Evolutionary conservation across 345 rosid genomes (phyloP).

Genomic region (Gossypium rotundifolium): DNA sequence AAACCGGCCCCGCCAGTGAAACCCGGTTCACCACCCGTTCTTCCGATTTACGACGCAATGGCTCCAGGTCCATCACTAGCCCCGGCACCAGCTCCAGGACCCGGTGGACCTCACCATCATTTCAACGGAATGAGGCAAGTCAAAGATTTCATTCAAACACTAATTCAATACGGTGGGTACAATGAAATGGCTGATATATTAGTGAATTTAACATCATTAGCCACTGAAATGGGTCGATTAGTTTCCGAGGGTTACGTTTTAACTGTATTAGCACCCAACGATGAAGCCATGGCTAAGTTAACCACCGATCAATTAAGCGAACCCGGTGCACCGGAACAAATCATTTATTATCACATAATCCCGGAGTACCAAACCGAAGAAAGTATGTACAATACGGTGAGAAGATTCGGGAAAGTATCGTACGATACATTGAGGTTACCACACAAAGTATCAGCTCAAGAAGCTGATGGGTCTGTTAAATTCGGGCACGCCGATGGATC

Average conservation of each 20-base stretch:
- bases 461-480: conserved; percentile 53
- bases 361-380: conserved; percentile 84
- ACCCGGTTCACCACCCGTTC: conserved; percentile 45
- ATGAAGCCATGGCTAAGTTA: conserved; percentile 81
- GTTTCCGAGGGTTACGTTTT: conserved; percentile 75
- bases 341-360: conserved; percentile 23
- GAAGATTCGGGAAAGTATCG: conserved; percentile 59
- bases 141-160: conserved; percentile 59
- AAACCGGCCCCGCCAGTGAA: conserved; percentile 32
- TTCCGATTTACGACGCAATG: conserved; percentile 57
- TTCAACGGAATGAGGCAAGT: conserved; percentile 69
- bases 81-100: conserved; percentile 71
- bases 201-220: conserved; percentile 63
- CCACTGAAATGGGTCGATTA: conserved; percentile 67
- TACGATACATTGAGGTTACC: conserved; percentile 73
- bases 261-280: conserved; percentile 70
- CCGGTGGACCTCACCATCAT: conserved; percentile 64
- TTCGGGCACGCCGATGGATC: conserved; percentile 39
- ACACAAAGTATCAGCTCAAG: conserved; percentile 53
- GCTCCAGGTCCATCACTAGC: conserved; percentile 35
- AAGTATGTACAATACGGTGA: conserved; percentile 72
- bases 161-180: conserved; percentile 68
- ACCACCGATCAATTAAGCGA: conserved; percentile 70
- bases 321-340: conserved; percentile 72
- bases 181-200: conserved; percentile 74